phyloP scores from a whole-genome alignment of 352 stramenopile genomes.

The Globisporangium ultimum region DNA sequence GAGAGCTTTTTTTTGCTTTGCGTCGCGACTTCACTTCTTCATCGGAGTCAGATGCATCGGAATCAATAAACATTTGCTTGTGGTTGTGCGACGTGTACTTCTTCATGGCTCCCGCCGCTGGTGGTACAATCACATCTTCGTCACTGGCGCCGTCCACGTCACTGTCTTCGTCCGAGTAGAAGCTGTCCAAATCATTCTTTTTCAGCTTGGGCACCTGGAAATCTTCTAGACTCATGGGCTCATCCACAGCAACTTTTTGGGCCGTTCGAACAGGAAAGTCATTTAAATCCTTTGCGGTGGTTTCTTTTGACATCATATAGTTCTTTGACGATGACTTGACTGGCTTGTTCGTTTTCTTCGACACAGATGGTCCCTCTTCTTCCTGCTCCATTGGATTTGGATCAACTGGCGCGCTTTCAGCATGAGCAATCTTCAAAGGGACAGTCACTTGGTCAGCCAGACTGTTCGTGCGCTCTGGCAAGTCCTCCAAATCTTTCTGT shows the following conservation, averaged over 20 bases:
- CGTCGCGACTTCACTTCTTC: conserved; percentile 12
- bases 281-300: no score
- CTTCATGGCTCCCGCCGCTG: conserved; percentile 23
- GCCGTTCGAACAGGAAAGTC: background rate
- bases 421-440: conserved; percentile 48
- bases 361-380: no score
- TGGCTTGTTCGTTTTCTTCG: no score
- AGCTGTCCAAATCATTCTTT: conserved; percentile 61
- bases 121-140: conserved; percentile 58
- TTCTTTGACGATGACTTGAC: no score
- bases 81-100: conserved; percentile 21
- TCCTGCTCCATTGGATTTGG: no score
- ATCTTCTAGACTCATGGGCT: conserved; percentile 64
- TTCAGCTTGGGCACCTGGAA: conserved; percentile 65
- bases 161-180: conserved; percentile 79
- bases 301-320: no score
- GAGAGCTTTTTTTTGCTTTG: background rate
- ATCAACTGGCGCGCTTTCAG: background rate
- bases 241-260: conserved; percentile 24
- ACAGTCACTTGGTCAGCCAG: conserved; percentile 23
- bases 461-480: conserved; percentile 43
- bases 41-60: conserved; percentile 51
- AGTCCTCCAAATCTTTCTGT: conserved; percentile 43
- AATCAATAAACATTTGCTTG: conserved; percentile 76
- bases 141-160: conserved; percentile 32